Percentiles rank a stretch among this genome's conserved stretches.
These are phyloP conservation scores for Calonectria pteridis DNA, from an alignment of 2,329 filamentous ascomycete species.

Conservation along the genomic window DNA sequence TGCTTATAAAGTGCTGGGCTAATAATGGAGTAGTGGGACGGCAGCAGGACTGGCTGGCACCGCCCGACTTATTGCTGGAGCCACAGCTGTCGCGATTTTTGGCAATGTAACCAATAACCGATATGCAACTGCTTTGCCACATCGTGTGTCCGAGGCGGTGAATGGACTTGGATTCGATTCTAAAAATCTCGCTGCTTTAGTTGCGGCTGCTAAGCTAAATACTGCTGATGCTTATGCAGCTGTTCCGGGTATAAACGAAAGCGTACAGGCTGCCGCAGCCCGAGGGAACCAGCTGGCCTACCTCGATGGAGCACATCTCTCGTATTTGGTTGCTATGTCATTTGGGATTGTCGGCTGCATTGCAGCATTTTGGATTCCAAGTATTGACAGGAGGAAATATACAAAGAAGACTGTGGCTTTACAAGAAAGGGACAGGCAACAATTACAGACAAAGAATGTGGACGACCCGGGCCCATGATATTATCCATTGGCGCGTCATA, in stretches of 20 bases:
- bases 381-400: constrained; percentile 24
- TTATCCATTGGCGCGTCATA: neutral
- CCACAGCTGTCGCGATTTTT: constrained; percentile 22
- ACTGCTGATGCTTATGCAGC: constrained; percentile 1
- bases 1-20: neutral
- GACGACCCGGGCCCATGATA: neutral
- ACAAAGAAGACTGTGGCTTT: constrained; percentile 26
- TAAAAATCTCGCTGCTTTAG: neutral
- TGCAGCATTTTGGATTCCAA: constrained; percentile 25
- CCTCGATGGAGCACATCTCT: constrained; percentile 24
- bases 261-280: constrained; percentile 14
- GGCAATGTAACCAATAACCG: constrained; percentile 26
- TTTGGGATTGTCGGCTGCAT: constrained; percentile 22
- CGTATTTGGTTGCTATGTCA: constrained; percentile 24
- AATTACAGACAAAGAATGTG: constrained; percentile 3
- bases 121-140: constrained; percentile 8
- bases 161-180: constrained; percentile 1
- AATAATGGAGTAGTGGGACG: neutral
- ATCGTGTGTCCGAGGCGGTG: neutral
- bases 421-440: constrained; percentile 17
- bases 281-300: constrained; percentile 21
- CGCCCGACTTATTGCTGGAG: constrained; percentile 20
- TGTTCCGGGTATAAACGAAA: constrained; percentile 14
- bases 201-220: constrained; percentile 10
- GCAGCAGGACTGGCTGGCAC: constrained; percentile 22